phyloP scores from a whole-genome alignment of 805 yeast genomes.

The Saccharomyces jurei region DNA sequence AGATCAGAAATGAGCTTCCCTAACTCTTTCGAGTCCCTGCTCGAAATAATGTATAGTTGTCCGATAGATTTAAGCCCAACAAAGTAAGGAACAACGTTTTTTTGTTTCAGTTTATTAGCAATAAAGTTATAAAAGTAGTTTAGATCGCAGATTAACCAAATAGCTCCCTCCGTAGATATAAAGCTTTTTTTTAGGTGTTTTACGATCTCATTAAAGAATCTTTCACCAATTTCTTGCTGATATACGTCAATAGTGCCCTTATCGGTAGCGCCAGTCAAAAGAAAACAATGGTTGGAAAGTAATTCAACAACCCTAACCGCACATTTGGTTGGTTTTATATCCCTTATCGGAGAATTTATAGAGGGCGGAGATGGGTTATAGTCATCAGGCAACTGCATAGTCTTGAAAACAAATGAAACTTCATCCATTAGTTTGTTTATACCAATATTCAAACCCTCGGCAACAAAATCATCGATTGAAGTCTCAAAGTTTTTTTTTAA shows the following conservation, averaged over 20 bases:
- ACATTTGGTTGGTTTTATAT: slow-evolving; percentile 51
- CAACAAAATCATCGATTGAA: slow-evolving; percentile 78
- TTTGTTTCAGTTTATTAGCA: slow-evolving; percentile 47
- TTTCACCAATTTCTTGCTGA: slow-evolving; percentile 86
- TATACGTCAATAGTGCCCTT: slow-evolving; percentile 83
- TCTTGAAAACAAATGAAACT: slow-evolving; percentile 52
- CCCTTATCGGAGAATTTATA: slow-evolving; percentile 7
- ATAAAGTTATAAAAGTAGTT: slow-evolving; percentile 73
- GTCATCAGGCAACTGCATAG: slow-evolving; percentile 51
- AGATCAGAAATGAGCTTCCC: slow-evolving; percentile 79
- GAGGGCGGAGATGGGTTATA: slow-evolving; percentile 42
- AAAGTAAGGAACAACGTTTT: slow-evolving; percentile 65
- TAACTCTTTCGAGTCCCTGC: slow-evolving; percentile 64
- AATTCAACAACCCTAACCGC: slow-evolving; percentile 56
- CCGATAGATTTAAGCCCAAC: slow-evolving; percentile 79
- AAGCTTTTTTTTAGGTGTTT: slow-evolving; percentile 67
- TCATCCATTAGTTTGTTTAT: slow-evolving; percentile 82
- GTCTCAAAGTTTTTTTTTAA: slow-evolving; percentile 76
- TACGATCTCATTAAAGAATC: slow-evolving; percentile 69
- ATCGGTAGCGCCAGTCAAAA: slow-evolving; percentile 77
- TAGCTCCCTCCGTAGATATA: slow-evolving; percentile 75
- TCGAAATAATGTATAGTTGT: slow-evolving; percentile 65
- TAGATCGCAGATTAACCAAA: slow-evolving; percentile 71
- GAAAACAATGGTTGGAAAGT: slow-evolving; percentile 60
- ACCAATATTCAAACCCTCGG: slow-evolving; percentile 87